Evolutionary conservation across 164 flowering plant genomes (phyloP).

Genomic region (Tetrastigma voinierianum): DNA sequence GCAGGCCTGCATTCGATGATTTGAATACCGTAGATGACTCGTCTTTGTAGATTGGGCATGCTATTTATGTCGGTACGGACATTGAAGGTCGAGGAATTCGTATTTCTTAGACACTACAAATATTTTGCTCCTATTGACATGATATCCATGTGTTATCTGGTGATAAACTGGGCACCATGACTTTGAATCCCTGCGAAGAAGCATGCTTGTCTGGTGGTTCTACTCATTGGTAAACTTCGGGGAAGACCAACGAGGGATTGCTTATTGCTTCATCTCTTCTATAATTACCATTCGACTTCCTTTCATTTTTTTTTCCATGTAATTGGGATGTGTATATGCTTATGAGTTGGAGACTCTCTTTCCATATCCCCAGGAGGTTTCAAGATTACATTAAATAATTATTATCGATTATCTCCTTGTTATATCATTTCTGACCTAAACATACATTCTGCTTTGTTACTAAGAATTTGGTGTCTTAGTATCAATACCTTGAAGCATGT

Average conservation of each 20-base stretch:
- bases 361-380: too few relatives aligned
- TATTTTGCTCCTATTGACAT: conserved; percentile 4
- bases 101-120: background rate
- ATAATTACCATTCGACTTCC: too few relatives aligned
- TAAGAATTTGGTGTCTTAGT: too few relatives aligned
- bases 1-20: conserved; percentile 87
- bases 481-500: too few relatives aligned
- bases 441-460: too few relatives aligned
- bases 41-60: conserved; percentile 87
- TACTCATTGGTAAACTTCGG: conserved; percentile 66
- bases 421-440: too few relatives aligned
- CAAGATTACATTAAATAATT: too few relatives aligned
- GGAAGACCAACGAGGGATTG: conserved; percentile 84
- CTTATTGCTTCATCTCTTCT: too few relatives aligned
- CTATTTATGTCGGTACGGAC: conserved; percentile 58
- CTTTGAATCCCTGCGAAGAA: conserved; percentile 61
- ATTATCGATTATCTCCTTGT: too few relatives aligned
- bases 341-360: too few relatives aligned
- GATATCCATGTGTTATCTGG: conserved; percentile 28
- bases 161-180: conserved; percentile 82
- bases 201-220: conserved; percentile 88
- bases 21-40: conserved; percentile 83
- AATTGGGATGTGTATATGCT: too few relatives aligned
- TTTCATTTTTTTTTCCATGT: too few relatives aligned
- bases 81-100: background rate